These are phyloP conservation scores for Phytophthora cactorum DNA, from an alignment of 352 stramenopile species.

Conservation along the genomic window DNA sequence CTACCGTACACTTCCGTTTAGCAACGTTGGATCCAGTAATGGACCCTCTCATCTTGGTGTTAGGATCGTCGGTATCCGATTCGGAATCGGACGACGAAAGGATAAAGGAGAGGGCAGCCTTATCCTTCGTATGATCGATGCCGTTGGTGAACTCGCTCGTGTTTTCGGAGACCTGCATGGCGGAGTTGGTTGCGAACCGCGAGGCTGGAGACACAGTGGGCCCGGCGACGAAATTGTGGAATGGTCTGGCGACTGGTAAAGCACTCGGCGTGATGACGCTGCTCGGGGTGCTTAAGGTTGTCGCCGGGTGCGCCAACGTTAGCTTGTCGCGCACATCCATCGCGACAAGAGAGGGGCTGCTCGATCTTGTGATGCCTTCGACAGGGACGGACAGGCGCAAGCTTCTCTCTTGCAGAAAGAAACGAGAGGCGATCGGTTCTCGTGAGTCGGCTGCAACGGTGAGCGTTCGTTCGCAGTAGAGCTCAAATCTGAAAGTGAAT, in stretches of 20 bases:
- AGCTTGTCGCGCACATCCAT: constrained; percentile 42
- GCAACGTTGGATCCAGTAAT: constrained; percentile 5
- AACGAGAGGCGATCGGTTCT: constrained; percentile 26
- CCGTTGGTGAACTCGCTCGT: constrained; percentile 2
- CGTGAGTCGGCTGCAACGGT: constrained; percentile 19
- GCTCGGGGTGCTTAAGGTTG: constrained; percentile 21
- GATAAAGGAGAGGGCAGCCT: constrained; percentile 41
- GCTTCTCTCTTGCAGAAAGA: constrained; percentile 32
- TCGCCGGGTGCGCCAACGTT: constrained; percentile 27
- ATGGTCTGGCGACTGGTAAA: constrained; percentile 11
- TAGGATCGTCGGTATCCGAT: constrained; percentile 22
- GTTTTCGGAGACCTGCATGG: constrained; percentile 27
- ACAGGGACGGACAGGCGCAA: constrained; percentile 25
- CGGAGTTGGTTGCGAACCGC: constrained; percentile 1
- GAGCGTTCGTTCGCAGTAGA: constrained; percentile 9
- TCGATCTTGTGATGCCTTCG: constrained; percentile 32
- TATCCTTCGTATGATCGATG: constrained; percentile 27
- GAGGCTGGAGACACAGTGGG: constrained; percentile 29
- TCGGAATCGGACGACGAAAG: constrained; percentile 41
- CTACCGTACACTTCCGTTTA: constrained; percentile 22
- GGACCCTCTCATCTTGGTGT: constrained; percentile 1
- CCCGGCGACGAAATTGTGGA: constrained; percentile 28
- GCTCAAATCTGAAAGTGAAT: constrained; percentile 20
- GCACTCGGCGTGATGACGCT: constrained; percentile 25
- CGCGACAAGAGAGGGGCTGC: constrained; percentile 29